Base-by-base conservation (phyloP, 2,329 filamentous ascomycete species). In the Sclerotinia trifoliorum region DNA sequence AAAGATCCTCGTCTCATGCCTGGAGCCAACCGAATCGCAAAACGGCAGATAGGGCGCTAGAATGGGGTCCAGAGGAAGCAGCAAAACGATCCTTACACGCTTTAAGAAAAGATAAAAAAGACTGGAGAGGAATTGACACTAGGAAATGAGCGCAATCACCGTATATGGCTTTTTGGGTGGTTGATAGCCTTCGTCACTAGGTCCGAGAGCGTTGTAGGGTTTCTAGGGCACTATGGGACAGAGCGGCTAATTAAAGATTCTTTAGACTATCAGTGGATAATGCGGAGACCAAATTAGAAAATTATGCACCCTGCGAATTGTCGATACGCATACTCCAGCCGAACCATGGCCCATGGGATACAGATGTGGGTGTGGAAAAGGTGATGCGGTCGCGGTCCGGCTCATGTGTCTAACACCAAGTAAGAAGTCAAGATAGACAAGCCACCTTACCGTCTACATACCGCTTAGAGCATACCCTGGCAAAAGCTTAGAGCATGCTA, bases 321-420 rank as follows among this genome's bases (percentile, higher is more conserved):
- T 56, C 49, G 52, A 48, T 77, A 77, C 75, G 75, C 76, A 79
- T 77, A 19, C 76, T 80, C 78, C 74, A 78, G 78, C 77, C 77
- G 77, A 78, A 78, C 75, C 77, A 77, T 77, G 78, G 78, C 77
- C 75, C 77, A 77, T 77, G 78, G 78, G 58, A 62, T 49, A 62
- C 46, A 62, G n/a, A 62, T 49, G 46, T 48, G 32, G 58, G 46
- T 35, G 29, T 62, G 46, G 58, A 79, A 79, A 79, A 80, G 78
- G 78, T 78, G 77, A 78, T 80, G 79, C 80, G 80, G 80, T 80
- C 79, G 78, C 79, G 79, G 79, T 77, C 80, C 80, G 80, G 80
- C 78, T 77, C 75, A 76, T 76, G 70, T 78, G 52, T 51, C 42
- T 64, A 65, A 69, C 71, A 73, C 69, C 74, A 69, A 76, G 71